phyloP scores from a whole-genome alignment of 176 grass and related monocot species.

The Aegilops umbellulata region DNA sequence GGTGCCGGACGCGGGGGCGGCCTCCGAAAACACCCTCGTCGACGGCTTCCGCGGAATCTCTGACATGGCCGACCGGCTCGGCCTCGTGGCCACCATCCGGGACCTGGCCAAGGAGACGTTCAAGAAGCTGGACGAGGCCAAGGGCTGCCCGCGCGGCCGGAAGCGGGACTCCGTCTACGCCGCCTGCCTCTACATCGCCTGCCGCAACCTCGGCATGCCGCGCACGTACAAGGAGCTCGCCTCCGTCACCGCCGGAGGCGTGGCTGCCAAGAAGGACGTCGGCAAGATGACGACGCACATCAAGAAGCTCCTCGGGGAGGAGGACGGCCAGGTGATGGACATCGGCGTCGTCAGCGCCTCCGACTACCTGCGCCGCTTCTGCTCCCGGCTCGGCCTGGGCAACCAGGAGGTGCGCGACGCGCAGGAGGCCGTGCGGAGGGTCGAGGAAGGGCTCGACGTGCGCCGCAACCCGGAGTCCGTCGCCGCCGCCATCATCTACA shows the following conservation, averaged over 20 bases:
- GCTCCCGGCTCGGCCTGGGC: slow-evolving; percentile 32
- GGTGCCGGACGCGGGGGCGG: not conserved
- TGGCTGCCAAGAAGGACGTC: slow-evolving; percentile 21
- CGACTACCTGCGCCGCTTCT: slow-evolving; percentile 35
- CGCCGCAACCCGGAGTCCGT: slow-evolving; percentile 39
- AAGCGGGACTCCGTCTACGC: slow-evolving; percentile 31
- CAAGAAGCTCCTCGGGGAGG: slow-evolving; percentile 39
- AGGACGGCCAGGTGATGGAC: not conserved
- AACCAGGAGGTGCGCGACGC: slow-evolving; percentile 21
- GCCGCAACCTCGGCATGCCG: slow-evolving; percentile 40
- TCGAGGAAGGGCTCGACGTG: slow-evolving; percentile 22
- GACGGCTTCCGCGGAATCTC: slow-evolving; percentile 24
- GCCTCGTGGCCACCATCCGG: slow-evolving; percentile 28
- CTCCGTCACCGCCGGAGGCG: not conserved
- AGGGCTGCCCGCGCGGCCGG: not conserved
- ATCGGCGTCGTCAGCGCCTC: slow-evolving; percentile 22
- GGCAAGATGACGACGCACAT: slow-evolving; percentile 22
- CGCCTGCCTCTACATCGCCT: slow-evolving; percentile 42
- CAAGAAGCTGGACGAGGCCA: slow-evolving; percentile 22
- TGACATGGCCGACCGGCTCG: slow-evolving; percentile 45
- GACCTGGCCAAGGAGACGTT: slow-evolving; percentile 29
- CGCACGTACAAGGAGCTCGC: slow-evolving; percentile 43
- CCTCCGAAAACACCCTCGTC: not conserved
- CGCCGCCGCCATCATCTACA: slow-evolving; percentile 44
- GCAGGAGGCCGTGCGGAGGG: slow-evolving; percentile 7